Evolutionary conservation across 2,329 filamentous ascomycete species (phyloP), one percentile per base, ranked within the genome.

Genomic region (Graphilbum fragrans): DNA sequence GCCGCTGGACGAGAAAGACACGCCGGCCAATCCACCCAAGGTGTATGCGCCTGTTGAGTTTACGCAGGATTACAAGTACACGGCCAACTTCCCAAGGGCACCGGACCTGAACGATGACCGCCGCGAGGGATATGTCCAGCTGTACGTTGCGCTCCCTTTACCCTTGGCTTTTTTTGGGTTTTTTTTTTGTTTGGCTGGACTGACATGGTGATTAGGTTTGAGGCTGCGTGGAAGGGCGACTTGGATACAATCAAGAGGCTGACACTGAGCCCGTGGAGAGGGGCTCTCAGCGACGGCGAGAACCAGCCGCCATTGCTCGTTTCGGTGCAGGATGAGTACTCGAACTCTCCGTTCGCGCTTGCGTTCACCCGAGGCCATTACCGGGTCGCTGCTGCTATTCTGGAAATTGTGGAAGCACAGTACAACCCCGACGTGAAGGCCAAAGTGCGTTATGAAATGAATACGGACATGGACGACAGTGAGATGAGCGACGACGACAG

Each of bases 171-270:
- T 22, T 18, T 19, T 29, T n/a, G 16, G 18, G 20, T 29, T 19
- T 7, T 41, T 16, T 16, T 34, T 18, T 34, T 34, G 6, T 18
- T 34, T 34, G 2, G 16, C 20, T 25, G 10, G 9, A 9, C 8
- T 22, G 9, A n/a, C 25, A 34, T 14, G 25, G 11, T 3, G 17
- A 4, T 7, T 42, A 76, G 72, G 8, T 83, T 84, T 55, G 77
- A 90, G 53, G 83, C 83, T 29, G 76, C 76, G 5, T 92, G 82
- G 82, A 51, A 52, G 5, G 81, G 80, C n/a, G 74, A 92, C 49
- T 48, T 82, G 1, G 64, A 74, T 2, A 74, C 64, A 3, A 74
- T 90, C 57, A 84, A 82, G 52, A 57, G 61, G 14, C 62, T 84
- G 31, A 82, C 80, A 1, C 59, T 84, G 18, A 60, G 66, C 11